Evolutionary conservation across 2,329 filamentous ascomycete genomes (phyloP), one percentile per base, ranked within the genome.

Genomic region (Sporothrix curviconia): DNA sequence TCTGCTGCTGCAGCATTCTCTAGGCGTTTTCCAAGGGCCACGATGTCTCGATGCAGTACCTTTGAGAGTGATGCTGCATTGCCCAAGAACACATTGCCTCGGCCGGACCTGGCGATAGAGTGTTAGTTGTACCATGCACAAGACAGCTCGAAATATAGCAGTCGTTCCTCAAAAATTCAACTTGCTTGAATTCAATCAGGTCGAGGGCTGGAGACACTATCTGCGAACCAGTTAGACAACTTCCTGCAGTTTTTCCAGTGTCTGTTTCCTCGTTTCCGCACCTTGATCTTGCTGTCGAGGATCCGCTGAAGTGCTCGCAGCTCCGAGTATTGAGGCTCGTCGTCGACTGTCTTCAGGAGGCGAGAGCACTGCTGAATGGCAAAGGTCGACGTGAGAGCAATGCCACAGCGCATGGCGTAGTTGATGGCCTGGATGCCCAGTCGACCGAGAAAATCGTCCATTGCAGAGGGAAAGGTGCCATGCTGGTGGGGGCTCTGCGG

Each of bases 141-240:
- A n/a, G n/a, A n/a, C n/a, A n/a, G n/a, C n/a, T n/a, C n/a, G n/a
- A n/a, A n/a, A n/a, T n/a, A n/a, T n/a, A n/a, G n/a, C n/a, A n/a
- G n/a, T n/a, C n/a, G n/a, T n/a, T n/a, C n/a, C n/a, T 7, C 22
- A 15, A 14, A 17, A 14, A 9, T 30, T 25, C 19, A 30, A 62
- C 79, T 65, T 70, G 89, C 85, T 94, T 94, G 65, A 96, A 80
- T 70, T 96, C 90, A 65, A 96, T 90, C 77, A 96, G 85, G 68
- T 96, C 90, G 66, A 95, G 92, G 9, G 90, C 89, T 1, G 92
- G 92, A 11, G 90, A 91, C 46, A 96, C 85, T 63, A 96, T 90
- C 84, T 90, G 22, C 19, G 1, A 59, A 47, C 17, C 34, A 8
- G 50, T 61, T 19, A 55, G 43, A 28, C 9, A 54, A n/a, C 8